A percentile compares a stretch with the other conserved stretches of the same genome.
phyloP scores from a whole-genome alignment of 2,329 filamentous ascomycete genomes.

The Ophiostoma quercus region DNA sequence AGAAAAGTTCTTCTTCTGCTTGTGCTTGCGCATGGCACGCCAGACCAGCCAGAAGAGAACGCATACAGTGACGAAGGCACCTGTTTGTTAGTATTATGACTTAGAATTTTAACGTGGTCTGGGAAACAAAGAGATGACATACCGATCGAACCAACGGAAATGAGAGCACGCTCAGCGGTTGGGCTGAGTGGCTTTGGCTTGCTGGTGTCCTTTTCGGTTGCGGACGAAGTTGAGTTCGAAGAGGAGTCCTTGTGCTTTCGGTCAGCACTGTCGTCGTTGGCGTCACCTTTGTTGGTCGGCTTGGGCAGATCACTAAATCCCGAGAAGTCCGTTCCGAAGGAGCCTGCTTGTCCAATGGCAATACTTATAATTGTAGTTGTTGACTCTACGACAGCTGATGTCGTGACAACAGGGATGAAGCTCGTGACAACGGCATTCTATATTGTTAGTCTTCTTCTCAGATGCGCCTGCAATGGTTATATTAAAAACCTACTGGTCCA shows the following conservation, averaged over 20 bases:
- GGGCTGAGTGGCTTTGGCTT: constrained; percentile 25
- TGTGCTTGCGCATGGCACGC: constrained; percentile 37
- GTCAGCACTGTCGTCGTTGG: not conserved
- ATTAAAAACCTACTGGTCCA: not conserved
- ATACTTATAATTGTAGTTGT: constrained; percentile 8
- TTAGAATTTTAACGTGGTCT: not conserved
- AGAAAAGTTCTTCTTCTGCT: constrained; percentile 26
- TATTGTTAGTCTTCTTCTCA: not conserved
- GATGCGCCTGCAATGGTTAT: not conserved
- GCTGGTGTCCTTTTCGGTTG: constrained; percentile 11
- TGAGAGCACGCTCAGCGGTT: constrained; percentile 32
- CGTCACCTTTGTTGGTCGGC: constrained; percentile 11
- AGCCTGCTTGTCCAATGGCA: not conserved
- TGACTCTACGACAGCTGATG: constrained; percentile 3
- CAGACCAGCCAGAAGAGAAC: constrained; percentile 44
- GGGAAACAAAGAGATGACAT: constrained; percentile 17
- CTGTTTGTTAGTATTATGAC: constrained; percentile 30
- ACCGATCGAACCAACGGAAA: constrained; percentile 37
- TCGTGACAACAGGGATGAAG: constrained; percentile 20
- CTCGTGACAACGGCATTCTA: constrained; percentile 20
- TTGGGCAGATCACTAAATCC: constrained; percentile 6
- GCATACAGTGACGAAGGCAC: constrained; percentile 42
- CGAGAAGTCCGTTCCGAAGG: constrained; percentile 15
- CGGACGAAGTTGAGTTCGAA: not conserved
- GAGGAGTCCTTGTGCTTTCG: not conserved